Conservation (phyloP, 1,284 basidiomycete species). For the Leucoagaricus sp. region DNA sequence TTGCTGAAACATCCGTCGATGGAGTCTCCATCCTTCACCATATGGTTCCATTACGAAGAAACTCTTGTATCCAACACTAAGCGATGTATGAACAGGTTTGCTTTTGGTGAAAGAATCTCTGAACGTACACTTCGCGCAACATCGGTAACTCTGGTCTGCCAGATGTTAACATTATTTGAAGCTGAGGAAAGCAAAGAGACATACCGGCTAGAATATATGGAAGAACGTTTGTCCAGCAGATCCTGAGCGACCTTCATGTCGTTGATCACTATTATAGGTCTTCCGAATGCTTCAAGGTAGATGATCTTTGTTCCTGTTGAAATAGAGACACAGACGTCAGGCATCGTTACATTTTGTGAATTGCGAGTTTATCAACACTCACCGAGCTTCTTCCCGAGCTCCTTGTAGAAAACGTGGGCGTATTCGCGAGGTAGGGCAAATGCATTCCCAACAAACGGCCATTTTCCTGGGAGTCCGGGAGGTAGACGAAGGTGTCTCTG, state of each 20-base stretch:
- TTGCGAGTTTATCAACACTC: neutral
- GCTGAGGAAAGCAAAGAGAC: too few relatives aligned
- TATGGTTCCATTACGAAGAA: slow-evolving; percentile 11
- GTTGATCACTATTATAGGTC: slow-evolving; percentile 8
- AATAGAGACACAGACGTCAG: too few relatives aligned
- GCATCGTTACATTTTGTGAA: too few relatives aligned
- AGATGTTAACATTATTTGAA: too few relatives aligned
- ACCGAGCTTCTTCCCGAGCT: too few relatives aligned
- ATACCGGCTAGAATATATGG: slow-evolving; percentile 4
- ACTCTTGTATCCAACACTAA: slow-evolving; percentile 9
- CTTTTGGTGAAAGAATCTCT: too few relatives aligned
- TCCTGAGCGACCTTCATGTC: slow-evolving; percentile 1
- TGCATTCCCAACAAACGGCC: slow-evolving; percentile 11
- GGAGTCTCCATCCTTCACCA: slow-evolving; percentile 5
- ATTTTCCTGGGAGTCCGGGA: slow-evolving; percentile 7
- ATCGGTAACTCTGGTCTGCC: too few relatives aligned
- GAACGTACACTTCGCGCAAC: too few relatives aligned
- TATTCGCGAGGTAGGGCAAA: neutral
- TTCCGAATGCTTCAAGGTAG: slow-evolving; percentile 6
- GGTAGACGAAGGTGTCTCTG: neutral
- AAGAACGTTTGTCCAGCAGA: slow-evolving; percentile 15
- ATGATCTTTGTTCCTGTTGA: slow-evolving; percentile 14
- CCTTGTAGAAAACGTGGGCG: neutral
- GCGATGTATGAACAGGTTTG: too few relatives aligned
- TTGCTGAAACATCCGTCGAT: slow-evolving; percentile 10